Evolutionary conservation across 169 alveolate species (phyloP), one percentile per base, ranked within the genome.

Genomic region (Cryptosporidium ubiquitum): DNA sequence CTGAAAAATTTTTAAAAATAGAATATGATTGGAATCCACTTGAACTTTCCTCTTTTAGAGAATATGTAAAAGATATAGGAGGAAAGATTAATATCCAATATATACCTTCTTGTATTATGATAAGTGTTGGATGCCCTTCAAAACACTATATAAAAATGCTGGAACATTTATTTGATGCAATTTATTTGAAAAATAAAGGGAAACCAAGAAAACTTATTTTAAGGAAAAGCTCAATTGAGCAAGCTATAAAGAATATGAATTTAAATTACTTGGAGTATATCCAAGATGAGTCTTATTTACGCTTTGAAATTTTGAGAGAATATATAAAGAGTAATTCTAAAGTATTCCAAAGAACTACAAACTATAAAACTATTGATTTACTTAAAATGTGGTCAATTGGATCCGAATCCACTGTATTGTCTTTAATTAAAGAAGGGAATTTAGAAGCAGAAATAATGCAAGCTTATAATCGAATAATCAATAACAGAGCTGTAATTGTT

Each of bases 241-340:
- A 58, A 20, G 89, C 89, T 7, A n/a, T 79, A 44, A 14, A 31
- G 14, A 44, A 44, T 58, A 40, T 79, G 73, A 64, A 79, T 26
- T 44, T 79, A 23, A 79, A 58, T 40, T 64, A 79, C 33, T 5
- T 61, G 0, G 89, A 79, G 16, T 26, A 18, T 16, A 79, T 79
- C 33, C 61, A 79, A n/a, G 89, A 79, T 44, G 89, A 79, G 20
- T 44, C 73, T 64, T 58, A 61, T 20, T 64, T 79, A 39, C 51
- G 89, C 20, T 79, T 79, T 79, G 89, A 79, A 12, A 61, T 79
- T 37, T 18, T 79, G 31, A 79, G 89, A 64, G 89, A 79, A 31
- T n/a, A 20, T 10, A 10, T 79, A 5, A 79, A 64, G 40, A 79
- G 33, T 52, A 66, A 64, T 42, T 10, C 66, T 3, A 79, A 61